Percentiles rank a stretch among this genome's conserved stretches.
Conservation (phyloP, 2,329 filamentous ascomycete species). For the Colletotrichum higginsianum region DNA sequence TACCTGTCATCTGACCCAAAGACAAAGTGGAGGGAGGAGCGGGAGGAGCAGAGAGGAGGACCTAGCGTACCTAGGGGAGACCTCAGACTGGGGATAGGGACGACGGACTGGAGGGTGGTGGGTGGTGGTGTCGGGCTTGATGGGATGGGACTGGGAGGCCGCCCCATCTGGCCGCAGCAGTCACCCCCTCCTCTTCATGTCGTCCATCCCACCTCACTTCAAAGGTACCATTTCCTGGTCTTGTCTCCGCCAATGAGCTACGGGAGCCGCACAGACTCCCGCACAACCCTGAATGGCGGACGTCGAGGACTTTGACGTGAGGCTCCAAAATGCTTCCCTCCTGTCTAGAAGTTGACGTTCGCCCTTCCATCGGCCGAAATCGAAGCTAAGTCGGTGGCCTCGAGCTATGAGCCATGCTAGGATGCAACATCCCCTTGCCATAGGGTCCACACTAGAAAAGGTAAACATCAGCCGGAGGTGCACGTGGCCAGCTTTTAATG, state of each 20-base stretch:
- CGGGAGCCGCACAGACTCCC: conserved; percentile 45
- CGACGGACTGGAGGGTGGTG: conserved; percentile 29
- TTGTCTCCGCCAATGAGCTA: conserved; percentile 42
- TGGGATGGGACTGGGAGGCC: conserved; percentile 39
- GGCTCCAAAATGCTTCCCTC: conserved; percentile 33
- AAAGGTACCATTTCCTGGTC: conserved; percentile 37
- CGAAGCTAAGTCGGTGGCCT: conserved; percentile 37
- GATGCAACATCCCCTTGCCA: conserved; percentile 31
- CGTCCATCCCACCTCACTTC: conserved; percentile 38
- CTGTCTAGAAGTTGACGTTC: neutral
- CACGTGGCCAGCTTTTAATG: conserved; percentile 43
- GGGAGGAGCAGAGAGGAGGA: conserved; percentile 37
- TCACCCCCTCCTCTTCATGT: conserved; percentile 30
- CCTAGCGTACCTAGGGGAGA: conserved; percentile 24
- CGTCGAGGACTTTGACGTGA: conserved; percentile 28
- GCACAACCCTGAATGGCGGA: conserved; percentile 43
- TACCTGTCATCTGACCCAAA: conserved; percentile 26
- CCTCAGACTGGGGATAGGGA: conserved; percentile 21
- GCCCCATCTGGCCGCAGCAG: conserved; percentile 40
- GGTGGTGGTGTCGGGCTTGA: conserved; percentile 41
- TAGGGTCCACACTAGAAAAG: conserved; percentile 38
- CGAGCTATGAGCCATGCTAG: conserved; percentile 28
- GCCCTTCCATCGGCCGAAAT: conserved; percentile 28
- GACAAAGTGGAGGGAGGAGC: conserved; percentile 29
- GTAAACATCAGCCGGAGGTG: conserved; percentile 41